Evolutionary conservation across 1,284 basidiomycete species (phyloP), one percentile per base, ranked within the genome.

Genomic region (Sporisorium graminicola): DNA sequence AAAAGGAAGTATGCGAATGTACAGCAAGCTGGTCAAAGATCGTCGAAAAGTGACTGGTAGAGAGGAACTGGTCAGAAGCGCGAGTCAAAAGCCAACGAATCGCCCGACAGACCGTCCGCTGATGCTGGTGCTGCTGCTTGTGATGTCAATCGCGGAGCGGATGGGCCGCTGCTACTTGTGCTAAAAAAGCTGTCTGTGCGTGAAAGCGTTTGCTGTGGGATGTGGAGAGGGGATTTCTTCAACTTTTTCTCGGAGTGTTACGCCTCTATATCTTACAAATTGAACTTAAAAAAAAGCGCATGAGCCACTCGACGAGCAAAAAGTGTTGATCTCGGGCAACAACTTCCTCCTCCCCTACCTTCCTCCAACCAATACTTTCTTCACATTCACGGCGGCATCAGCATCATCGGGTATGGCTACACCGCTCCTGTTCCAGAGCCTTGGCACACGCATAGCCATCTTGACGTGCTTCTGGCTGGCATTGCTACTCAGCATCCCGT

Each of bases 381-480:
- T 37, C 50, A n/a, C 20, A 52, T n/a, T n/a, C 20, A 35, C 33
- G 33, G 47, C 3, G 10, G 29, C 27, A 29, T 27, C 26, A 31
- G 29, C 16, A 24, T 14, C 31, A 53, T 33, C 29, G 3, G 33
- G 10, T 3, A 70, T 70, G 67, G 61, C 67, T 1, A 31, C 60
- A 5, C 58, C 55, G n/a, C 65, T 67, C 24, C 12, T 52, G 5
- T 80, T 74, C 26, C 78, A 80, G 56, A 68, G 55, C 57, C 55
- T 68, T n/a, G 56, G 35, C 51, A 76, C 70, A 27, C 63, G 73
- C 24, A 18, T 59, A 5, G 64, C 70, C 59, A 67, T 80, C 46
- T 31, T 78, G 35, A n/a, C 37, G 16, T 75, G 69, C 59, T 79
- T 81, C 53, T 81, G 78, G 74, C 20, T 57, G 10, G 72, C 69